Evolutionary conservation across 345 rosid genomes (phyloP).

Genomic region (Gossypium herbaceum): DNA sequence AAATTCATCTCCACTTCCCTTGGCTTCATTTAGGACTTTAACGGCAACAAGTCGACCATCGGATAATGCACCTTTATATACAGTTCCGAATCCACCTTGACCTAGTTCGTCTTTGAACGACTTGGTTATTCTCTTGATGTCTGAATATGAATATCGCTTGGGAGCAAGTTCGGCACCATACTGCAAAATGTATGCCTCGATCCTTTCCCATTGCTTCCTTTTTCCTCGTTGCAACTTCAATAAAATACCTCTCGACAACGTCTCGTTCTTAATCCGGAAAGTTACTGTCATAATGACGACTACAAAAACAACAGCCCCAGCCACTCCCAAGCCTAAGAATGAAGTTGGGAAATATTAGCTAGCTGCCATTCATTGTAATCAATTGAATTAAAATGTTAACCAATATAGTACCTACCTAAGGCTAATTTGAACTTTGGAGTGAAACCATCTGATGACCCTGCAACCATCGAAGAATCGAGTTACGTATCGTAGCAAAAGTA

Average conservation of each 20-base stretch:
- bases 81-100: conserved; percentile 14
- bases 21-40: conserved; percentile 9
- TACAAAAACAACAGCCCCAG: neutral
- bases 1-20: conserved; percentile 14
- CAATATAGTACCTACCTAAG: conserved; percentile 2
- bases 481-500: neutral
- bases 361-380: neutral
- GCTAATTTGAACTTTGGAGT: neutral
- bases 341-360: neutral
- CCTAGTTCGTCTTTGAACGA: conserved; percentile 11
- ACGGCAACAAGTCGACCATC: conserved; percentile 14
- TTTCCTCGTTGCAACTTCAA: neutral
- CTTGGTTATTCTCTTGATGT: conserved; percentile 12
- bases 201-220: conserved; percentile 1
- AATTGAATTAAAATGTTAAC: neutral
- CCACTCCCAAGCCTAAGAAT: conserved; percentile 5
- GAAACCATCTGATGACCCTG: conserved; percentile 7
- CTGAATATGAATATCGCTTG: conserved; percentile 10
- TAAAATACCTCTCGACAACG: neutral
- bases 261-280: neutral
- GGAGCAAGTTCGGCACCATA: conserved; percentile 14
- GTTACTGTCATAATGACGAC: neutral
- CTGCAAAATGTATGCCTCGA: conserved; percentile 15
- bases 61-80: conserved; percentile 10
- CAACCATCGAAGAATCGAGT: neutral